Conservation (phyloP, 1,284 basidiomycete genomes). For the Pholiota adiposa region DNA sequence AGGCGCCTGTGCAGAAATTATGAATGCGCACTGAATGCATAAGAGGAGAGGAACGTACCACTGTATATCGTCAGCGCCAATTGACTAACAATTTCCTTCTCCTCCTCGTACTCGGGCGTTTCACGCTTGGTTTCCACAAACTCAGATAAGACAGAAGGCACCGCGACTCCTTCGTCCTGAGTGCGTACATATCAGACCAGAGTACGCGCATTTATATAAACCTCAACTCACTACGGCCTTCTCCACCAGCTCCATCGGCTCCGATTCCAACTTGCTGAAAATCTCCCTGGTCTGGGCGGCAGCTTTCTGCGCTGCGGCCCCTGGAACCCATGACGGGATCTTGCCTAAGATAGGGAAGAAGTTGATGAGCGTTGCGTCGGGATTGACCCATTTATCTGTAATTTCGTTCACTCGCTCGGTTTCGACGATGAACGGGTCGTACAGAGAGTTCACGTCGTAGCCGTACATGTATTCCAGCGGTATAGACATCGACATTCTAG, state of each 20-base stretch:
- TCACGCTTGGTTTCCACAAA: background rate
- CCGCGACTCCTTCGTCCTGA: background rate
- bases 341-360: constrained; percentile 23
- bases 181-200: background rate
- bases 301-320: background rate
- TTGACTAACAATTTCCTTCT: constrained; percentile 24
- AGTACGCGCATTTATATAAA: no score
- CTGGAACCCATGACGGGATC: constrained; percentile 26
- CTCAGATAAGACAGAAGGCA: background rate
- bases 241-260: background rate
- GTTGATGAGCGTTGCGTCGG: constrained; percentile 22
- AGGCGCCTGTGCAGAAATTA: no score
- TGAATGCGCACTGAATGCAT: no score
- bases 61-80: constrained; percentile 21
- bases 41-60: constrained; percentile 12
- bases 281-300: background rate
- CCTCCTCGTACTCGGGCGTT: constrained; percentile 15
- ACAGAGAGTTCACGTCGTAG: constrained; percentile 25
- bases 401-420: constrained; percentile 20
- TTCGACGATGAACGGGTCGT: constrained; percentile 27
- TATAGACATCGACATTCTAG: constrained; percentile 27
- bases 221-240: background rate
- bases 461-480: constrained; percentile 30
- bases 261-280: background rate
- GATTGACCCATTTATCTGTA: constrained; percentile 10